phyloP scores from a whole-genome alignment of 2,329 filamentous ascomycete genomes.

The Phyllosticta citrichinensis region DNA sequence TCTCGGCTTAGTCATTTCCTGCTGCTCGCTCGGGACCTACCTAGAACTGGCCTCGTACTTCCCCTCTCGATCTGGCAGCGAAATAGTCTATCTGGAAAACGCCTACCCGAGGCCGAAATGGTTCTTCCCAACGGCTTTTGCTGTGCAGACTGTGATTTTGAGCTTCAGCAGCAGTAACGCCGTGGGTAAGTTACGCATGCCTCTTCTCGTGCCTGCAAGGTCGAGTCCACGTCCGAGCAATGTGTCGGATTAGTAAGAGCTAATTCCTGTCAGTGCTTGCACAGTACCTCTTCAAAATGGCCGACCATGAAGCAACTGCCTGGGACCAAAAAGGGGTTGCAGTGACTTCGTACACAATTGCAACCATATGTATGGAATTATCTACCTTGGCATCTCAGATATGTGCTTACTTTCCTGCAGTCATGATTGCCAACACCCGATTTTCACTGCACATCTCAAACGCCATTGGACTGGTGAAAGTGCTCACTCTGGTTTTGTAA shows the following conservation, averaged over 20 bases:
- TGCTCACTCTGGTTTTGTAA: conserved; percentile 50
- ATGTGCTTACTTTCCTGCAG: conserved; percentile 14
- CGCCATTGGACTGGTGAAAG: conserved; percentile 48
- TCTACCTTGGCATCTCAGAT: not conserved
- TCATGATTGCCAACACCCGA: conserved; percentile 45
- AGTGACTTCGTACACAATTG: conserved; percentile 51
- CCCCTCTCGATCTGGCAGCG: conserved; percentile 54
- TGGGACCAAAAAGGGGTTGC: conserved; percentile 61
- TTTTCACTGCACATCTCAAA: conserved; percentile 49
- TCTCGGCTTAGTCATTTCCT: conserved; percentile 50
- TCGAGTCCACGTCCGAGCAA: no score
- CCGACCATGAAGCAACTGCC: conserved; percentile 38
- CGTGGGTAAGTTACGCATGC: conserved; percentile 33
- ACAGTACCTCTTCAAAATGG: conserved; percentile 52
- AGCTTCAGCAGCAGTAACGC: conserved; percentile 59
- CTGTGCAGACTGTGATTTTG: conserved; percentile 46
- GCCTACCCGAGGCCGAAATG: conserved; percentile 54
- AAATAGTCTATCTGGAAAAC: conserved; percentile 61
- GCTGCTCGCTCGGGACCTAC: conserved; percentile 48
- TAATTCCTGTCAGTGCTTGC: conserved; percentile 26
- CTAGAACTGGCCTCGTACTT: conserved; percentile 57
- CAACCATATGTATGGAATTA: conserved; percentile 38
- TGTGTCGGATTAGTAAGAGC: not conserved
- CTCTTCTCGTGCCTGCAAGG: no score
- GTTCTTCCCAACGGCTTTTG: conserved; percentile 43